These are phyloP conservation scores for Backusella psychrophila DNA, from an alignment of 192 early-diverging fungal species.

Conservation along the genomic window DNA sequence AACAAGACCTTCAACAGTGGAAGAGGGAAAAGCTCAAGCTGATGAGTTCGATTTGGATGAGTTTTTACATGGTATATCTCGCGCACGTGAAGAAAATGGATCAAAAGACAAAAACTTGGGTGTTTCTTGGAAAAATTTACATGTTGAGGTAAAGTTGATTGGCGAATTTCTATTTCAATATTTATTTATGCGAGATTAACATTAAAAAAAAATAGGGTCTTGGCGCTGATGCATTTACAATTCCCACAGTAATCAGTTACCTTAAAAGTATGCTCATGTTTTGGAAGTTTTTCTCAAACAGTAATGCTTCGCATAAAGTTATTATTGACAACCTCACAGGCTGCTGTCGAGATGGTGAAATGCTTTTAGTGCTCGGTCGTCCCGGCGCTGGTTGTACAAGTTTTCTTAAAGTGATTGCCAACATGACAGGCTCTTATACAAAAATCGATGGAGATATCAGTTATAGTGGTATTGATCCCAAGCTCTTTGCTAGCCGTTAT, in stretches of 20 bases:
- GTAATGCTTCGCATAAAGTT: slow-evolving; percentile 22
- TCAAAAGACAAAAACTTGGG: slow-evolving; percentile 32
- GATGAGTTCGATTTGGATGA: slow-evolving; percentile 33
- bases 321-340: slow-evolving; percentile 64
- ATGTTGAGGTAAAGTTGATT: slow-evolving; percentile 17
- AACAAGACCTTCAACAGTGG: slow-evolving; percentile 11
- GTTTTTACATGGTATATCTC: slow-evolving; percentile 22
- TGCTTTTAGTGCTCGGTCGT: slow-evolving; percentile 67
- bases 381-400: slow-evolving; percentile 69
- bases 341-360: slow-evolving; percentile 70
- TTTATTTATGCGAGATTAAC: not conserved
- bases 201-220: slow-evolving; percentile 8
- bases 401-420: slow-evolving; percentile 58
- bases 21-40: slow-evolving; percentile 15
- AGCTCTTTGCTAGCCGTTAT: slow-evolving; percentile 57
- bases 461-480: slow-evolving; percentile 64
- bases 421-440: slow-evolving; percentile 52
- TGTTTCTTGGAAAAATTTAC: slow-evolving; percentile 30
- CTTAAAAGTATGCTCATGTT: not conserved
- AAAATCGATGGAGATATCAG: slow-evolving; percentile 53
- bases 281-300: not conserved
- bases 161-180: not conserved
- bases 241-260: slow-evolving; percentile 12
- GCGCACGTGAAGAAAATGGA: not conserved
- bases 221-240: slow-evolving; percentile 29